Percentiles rank a stretch among this genome's conserved stretches.
Evolutionary conservation across 768 basidiomycete genomes (phyloP).

Genomic region (Hirschioporus abietinus): DNA sequence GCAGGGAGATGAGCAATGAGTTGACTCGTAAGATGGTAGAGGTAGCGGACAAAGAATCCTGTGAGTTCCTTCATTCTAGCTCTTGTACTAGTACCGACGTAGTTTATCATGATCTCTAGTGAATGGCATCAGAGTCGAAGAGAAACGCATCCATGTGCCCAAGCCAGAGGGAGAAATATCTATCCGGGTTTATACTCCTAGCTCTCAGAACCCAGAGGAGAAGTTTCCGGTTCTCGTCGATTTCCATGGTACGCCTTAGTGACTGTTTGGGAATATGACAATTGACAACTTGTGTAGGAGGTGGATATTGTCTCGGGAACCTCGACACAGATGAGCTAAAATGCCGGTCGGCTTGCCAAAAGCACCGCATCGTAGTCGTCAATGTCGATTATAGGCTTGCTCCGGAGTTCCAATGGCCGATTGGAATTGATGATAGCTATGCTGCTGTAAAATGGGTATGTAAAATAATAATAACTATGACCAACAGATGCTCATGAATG

Average conservation of each 20-base stretch:
- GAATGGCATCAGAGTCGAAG: neutral
- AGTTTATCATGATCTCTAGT: neutral
- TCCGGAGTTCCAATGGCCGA: slow-evolving; percentile 22
- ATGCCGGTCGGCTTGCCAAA: slow-evolving; percentile 12
- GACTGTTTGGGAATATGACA: no score
- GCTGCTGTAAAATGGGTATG: slow-evolving; percentile 23
- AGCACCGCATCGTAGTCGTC: slow-evolving; percentile 14
- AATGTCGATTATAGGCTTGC: slow-evolving; percentile 16
- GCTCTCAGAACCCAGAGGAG: neutral
- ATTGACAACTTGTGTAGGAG: neutral
- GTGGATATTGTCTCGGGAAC: slow-evolving; percentile 8
- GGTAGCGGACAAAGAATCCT: neutral
- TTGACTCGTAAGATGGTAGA: neutral
- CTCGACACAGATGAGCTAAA: slow-evolving; percentile 16
- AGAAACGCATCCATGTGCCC: neutral
- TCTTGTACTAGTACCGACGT: neutral
- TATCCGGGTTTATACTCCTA: neutral
- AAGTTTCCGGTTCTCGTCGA: neutral
- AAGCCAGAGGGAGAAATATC: neutral
- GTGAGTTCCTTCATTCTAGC: neutral
- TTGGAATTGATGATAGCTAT: slow-evolving; percentile 18
- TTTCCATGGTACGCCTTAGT: neutral
- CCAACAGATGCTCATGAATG: neutral
- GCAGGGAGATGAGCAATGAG: neutral
- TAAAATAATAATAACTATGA: neutral